Evolutionary conservation across 345 rosid species (phyloP).

Genomic region (Sapria himalayana): DNA sequence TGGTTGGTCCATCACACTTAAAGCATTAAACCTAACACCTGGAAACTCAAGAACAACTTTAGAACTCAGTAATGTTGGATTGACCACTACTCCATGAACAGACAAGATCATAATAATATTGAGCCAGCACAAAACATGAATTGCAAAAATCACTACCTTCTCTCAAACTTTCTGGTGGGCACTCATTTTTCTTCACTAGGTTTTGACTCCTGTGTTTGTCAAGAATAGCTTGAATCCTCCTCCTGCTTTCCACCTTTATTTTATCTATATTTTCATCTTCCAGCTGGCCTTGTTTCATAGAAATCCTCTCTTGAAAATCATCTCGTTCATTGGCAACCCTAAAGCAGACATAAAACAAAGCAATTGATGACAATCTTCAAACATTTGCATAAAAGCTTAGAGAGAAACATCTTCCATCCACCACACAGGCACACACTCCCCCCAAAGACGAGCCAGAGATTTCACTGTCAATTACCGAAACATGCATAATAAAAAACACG

Average conservation of each 20-base stretch:
- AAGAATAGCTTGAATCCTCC: slow-evolving; percentile 58
- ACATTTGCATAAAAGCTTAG: too few species aligned
- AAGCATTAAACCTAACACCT: slow-evolving; percentile 13
- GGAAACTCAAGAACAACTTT: slow-evolving; percentile 7
- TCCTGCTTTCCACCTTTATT: slow-evolving; percentile 86
- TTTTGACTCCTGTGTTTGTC: slow-evolving; percentile 47
- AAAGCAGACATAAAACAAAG: slow-evolving; percentile 12
- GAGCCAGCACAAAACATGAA: neutral
- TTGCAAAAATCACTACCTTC: slow-evolving; percentile 20
- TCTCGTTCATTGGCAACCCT: slow-evolving; percentile 36
- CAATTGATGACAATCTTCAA: too few species aligned
- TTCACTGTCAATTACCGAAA: too few species aligned
- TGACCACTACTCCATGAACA: slow-evolving; percentile 12
- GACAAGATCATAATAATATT: neutral
- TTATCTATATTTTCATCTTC: slow-evolving; percentile 75
- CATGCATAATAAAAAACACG: too few species aligned
- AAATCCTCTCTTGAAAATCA: slow-evolving; percentile 43
- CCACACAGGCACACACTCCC: too few species aligned
- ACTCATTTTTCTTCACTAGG: slow-evolving; percentile 20
- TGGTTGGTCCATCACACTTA: slow-evolving; percentile 24
- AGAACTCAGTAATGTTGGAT: slow-evolving; percentile 9
- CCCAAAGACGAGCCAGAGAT: too few species aligned
- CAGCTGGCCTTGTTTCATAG: slow-evolving; percentile 39
- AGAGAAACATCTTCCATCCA: too few species aligned
- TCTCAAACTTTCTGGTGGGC: slow-evolving; percentile 12